phyloP scores from a whole-genome alignment of 2,329 filamentous ascomycete species.

The Trichoderma pleuroti region DNA sequence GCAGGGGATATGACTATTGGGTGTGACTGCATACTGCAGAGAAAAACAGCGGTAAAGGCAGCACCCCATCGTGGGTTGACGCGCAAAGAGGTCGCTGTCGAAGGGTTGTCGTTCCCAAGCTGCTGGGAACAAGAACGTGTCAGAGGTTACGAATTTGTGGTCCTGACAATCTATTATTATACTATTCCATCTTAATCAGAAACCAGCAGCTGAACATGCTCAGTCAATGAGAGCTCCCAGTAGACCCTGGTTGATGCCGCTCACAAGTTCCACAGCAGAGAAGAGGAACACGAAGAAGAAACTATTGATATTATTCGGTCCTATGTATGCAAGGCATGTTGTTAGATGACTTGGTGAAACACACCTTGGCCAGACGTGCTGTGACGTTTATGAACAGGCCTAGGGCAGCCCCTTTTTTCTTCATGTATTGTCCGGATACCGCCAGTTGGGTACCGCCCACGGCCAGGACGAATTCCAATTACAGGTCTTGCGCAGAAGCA shows the following conservation, averaged over 20 bases:
- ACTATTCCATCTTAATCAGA: background rate
- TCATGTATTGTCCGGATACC: background rate
- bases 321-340: background rate
- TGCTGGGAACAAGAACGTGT: background rate
- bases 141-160: background rate
- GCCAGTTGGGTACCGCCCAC: background rate
- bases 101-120: background rate
- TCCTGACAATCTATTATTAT: slow-evolving; percentile 1
- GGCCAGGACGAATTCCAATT: background rate
- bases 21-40: slow-evolving; percentile 5
- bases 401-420: background rate
- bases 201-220: background rate
- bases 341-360: slow-evolving; percentile 1
- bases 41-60: background rate
- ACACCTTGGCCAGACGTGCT: slow-evolving; percentile 16
- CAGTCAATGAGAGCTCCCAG: background rate
- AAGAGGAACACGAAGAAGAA: slow-evolving; percentile 3
- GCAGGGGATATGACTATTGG: background rate
- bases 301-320: slow-evolving; percentile 18
- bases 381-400: slow-evolving; percentile 15
- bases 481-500: background rate
- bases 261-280: slow-evolving; percentile 13
- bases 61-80: background rate
- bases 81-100: background rate
- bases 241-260: background rate